A percentile compares a stretch with the other conserved stretches of the same genome.
phyloP scores from a whole-genome alignment of 345 rosid genomes.

The Citrus hindsii region DNA sequence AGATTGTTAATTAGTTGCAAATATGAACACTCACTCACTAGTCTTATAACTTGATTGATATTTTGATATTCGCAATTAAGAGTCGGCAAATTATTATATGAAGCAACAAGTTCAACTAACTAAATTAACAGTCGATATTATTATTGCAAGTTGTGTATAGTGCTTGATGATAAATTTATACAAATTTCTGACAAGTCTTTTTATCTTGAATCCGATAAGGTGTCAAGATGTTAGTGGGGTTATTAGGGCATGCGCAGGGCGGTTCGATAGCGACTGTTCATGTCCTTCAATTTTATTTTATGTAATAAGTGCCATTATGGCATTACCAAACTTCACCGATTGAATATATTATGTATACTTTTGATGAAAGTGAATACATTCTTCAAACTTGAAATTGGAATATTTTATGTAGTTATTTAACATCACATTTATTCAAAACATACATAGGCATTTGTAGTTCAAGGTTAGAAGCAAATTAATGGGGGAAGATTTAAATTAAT shows the following conservation, averaged over 20 bases:
- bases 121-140: not conserved
- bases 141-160: not conserved
- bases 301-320: not conserved
- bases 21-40: not conserved
- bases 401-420: not conserved
- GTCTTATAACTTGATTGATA: not conserved
- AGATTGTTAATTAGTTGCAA: not conserved
- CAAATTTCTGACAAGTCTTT: not conserved
- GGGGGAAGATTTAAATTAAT: not conserved
- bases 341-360: not conserved
- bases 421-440: too few relatives aligned
- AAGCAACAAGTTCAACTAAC: not conserved
- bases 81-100: not conserved
- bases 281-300: not conserved
- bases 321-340: constrained; percentile 6
- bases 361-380: not conserved
- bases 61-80: not conserved
- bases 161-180: not conserved
- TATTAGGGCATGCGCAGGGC: not conserved
- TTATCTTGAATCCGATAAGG: not conserved
- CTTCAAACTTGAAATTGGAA: not conserved
- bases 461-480: not conserved
- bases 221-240: not conserved
- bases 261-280: not conserved
- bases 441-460: too few relatives aligned